Evolutionary conservation across 2,329 filamentous ascomycete species (phyloP).

Genomic region (Xylaria hypoxylon): DNA sequence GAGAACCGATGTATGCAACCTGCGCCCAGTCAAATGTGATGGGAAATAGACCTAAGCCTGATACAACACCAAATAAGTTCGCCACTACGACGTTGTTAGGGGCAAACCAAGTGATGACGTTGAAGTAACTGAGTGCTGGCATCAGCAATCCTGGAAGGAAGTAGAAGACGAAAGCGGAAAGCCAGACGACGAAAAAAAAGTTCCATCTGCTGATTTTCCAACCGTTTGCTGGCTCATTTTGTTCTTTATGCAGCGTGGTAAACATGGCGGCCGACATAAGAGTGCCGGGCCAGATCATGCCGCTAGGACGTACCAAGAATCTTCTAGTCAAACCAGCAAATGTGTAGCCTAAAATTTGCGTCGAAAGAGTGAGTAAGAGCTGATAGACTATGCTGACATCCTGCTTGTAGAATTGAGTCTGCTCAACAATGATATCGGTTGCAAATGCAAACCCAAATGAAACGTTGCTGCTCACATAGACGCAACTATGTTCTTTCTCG

Average conservation of each 20-base stretch:
- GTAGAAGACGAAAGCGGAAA: conserved; percentile 80
- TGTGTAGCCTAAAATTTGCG: conserved; percentile 86
- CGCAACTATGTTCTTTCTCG: conserved; percentile 88
- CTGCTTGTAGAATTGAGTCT: conserved; percentile 89
- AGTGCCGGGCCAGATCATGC: conserved; percentile 93
- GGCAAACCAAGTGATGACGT: conserved; percentile 87
- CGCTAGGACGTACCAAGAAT: conserved; percentile 84
- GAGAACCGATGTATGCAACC: conserved; percentile 88
- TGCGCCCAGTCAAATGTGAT: conserved; percentile 94
- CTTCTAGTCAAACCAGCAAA: conserved; percentile 85
- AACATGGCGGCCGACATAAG: conserved; percentile 93
- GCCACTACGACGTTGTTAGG: conserved; percentile 87
- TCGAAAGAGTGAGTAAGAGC: conserved; percentile 84
- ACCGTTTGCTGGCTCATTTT: conserved; percentile 83
- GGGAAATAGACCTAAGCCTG: conserved; percentile 84
- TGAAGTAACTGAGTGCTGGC: conserved; percentile 89
- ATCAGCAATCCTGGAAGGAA: conserved; percentile 86
- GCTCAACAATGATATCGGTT: conserved; percentile 90
- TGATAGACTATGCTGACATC: conserved; percentile 81
- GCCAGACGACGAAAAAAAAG: conserved; percentile 83
- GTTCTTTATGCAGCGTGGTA: conserved; percentile 83
- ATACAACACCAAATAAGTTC: conserved; percentile 88
- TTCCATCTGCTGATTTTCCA: conserved; percentile 86
- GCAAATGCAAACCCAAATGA: conserved; percentile 91
- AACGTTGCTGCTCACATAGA: conserved; percentile 90